phyloP scores from a whole-genome alignment of 331 rosid species.

The Spiraea crenata region DNA sequence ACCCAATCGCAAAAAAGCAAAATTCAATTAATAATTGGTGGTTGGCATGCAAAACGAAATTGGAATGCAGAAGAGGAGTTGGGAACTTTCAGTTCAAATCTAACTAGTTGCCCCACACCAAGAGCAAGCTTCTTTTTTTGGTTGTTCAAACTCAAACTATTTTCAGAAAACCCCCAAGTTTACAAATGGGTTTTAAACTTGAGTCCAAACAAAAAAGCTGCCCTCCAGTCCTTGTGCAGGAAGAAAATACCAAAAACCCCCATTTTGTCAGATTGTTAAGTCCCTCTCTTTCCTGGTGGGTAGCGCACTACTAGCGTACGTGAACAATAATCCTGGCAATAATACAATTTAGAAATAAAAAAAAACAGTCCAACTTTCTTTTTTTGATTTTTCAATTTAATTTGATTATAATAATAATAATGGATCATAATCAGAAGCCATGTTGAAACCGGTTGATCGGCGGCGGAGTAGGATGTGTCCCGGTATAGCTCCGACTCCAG shows the following conservation, averaged over 20 bases:
- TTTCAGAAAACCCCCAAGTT: no score
- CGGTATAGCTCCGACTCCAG: slow-evolving; percentile 58
- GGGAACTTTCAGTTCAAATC: slow-evolving; percentile 63
- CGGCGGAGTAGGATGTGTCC: slow-evolving; percentile 42
- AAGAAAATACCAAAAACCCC: slow-evolving; percentile 21
- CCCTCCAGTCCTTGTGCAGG: slow-evolving; percentile 31
- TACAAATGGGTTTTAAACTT: slow-evolving; percentile 23
- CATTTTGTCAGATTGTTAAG: slow-evolving; percentile 62
- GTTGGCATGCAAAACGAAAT: slow-evolving; percentile 47
- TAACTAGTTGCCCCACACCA: slow-evolving; percentile 55
- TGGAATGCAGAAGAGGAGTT: slow-evolving; percentile 36
- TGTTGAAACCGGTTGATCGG: slow-evolving; percentile 90
- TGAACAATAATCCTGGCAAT: not conserved
- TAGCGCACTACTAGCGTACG: no score
- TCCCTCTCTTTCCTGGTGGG: slow-evolving; percentile 36
- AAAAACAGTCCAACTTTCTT: no score
- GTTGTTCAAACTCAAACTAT: no score
- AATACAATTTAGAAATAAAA: not conserved
- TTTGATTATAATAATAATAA: not conserved
- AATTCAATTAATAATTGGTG: not conserved
- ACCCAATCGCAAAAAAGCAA: not conserved
- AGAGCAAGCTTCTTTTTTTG: no score
- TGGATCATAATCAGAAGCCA: slow-evolving; percentile 48
- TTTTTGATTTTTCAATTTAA: no score
- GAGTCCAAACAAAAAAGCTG: slow-evolving; percentile 89